A percentile compares a stretch with the other conserved stretches of the same genome.
These are phyloP conservation scores for Aspergillus luchuensis DNA, from an alignment of 2,329 filamentous ascomycete species.

Conservation along the genomic window DNA sequence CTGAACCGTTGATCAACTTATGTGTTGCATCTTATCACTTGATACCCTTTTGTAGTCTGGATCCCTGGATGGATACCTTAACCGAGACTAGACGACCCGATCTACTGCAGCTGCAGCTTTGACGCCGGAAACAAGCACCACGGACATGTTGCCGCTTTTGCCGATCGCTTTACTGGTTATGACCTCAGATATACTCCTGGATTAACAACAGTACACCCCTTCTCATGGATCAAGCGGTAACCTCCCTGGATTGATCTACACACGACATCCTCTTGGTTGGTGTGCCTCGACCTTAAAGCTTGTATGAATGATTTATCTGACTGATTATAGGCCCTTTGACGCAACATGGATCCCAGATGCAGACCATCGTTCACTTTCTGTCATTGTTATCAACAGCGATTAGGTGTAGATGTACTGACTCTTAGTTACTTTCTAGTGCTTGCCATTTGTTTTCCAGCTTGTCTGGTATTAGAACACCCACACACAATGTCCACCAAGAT, in stretches of 20 bases:
- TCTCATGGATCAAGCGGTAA: slow-evolving; percentile 13
- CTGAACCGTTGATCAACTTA: slow-evolving; percentile 1
- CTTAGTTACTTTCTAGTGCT: slow-evolving; percentile 33
- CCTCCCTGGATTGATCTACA: neutral
- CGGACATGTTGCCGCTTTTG: neutral
- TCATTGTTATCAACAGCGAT: slow-evolving; percentile 12
- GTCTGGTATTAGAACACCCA: slow-evolving; percentile 21
- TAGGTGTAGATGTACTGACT: slow-evolving; percentile 37
- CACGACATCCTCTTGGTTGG: slow-evolving; percentile 13
- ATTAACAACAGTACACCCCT: neutral
- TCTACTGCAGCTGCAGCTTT: neutral
- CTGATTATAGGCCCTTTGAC: slow-evolving; percentile 2
- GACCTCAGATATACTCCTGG: slow-evolving; percentile 8
- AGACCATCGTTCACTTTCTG: slow-evolving; percentile 20
- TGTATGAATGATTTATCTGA: neutral
- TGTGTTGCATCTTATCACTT: slow-evolving; percentile 6
- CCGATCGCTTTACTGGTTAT: slow-evolving; percentile 7
- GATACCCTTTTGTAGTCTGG: slow-evolving; percentile 16
- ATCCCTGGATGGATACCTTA: neutral
- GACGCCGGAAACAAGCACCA: neutral
- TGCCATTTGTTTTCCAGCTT: slow-evolving; percentile 23
- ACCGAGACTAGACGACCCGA: neutral
- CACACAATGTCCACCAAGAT: slow-evolving; percentile 42
- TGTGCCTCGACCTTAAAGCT: neutral
- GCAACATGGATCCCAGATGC: slow-evolving; percentile 23